Percentiles rank a stretch among this genome's conserved stretches.
phyloP scores from a whole-genome alignment of 257 asterid species.

The Leptodermis oblonga region DNA sequence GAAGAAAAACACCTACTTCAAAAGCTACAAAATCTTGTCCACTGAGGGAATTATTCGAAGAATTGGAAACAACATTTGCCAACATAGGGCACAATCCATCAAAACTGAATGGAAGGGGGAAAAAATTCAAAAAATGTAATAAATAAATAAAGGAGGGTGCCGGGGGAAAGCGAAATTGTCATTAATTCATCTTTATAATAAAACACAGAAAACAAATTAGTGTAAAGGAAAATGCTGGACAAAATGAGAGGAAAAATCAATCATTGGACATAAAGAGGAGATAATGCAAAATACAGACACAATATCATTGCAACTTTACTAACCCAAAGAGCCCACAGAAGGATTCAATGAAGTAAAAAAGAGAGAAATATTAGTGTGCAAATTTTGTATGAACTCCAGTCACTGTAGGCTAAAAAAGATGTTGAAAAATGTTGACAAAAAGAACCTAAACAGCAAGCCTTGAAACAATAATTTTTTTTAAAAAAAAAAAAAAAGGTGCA shows the following conservation, averaged over 20 bases:
- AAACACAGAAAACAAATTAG: neutral
- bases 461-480: neutral
- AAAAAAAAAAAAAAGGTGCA: neutral
- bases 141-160: neutral
- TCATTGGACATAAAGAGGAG: neutral
- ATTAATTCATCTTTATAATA: neutral
- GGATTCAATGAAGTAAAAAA: neutral
- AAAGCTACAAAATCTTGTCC: neutral
- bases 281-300: neutral
- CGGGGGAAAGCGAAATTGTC: neutral
- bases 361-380: neutral
- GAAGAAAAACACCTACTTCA: neutral
- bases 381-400: neutral
- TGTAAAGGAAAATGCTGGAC: neutral
- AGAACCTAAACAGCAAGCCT: neutral
- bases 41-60: neutral
- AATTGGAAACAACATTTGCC: too few relatives aligned
- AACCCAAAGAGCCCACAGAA: neutral
- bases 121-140: too few relatives aligned
- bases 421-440: neutral
- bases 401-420: neutral
- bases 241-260: neutral
- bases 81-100: neutral
- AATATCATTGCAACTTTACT: slow-evolving; percentile 6
- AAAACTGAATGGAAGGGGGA: too few relatives aligned